phyloP scores from a whole-genome alignment of 257 asterid species.

The Plectranthus barbatus region DNA sequence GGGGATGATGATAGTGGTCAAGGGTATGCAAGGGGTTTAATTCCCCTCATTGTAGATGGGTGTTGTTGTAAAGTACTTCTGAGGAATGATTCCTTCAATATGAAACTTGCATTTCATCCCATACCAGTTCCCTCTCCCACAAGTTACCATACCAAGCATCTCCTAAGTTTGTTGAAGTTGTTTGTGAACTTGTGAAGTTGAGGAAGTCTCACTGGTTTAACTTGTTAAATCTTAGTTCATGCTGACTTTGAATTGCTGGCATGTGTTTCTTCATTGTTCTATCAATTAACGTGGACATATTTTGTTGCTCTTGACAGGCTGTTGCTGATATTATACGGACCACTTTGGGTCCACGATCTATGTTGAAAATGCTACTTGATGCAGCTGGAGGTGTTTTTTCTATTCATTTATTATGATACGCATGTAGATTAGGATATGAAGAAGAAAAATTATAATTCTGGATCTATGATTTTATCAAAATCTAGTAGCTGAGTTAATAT shows the following conservation, averaged over 20 bases:
- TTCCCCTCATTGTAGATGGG: too few species aligned
- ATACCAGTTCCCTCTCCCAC: not conserved
- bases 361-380: conserved; percentile 93
- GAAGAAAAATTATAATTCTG: not conserved
- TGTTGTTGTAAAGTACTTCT: too few species aligned
- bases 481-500: conserved; percentile 1
- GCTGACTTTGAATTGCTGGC: not conserved
- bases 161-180: not conserved
- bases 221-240: not conserved
- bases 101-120: not conserved
- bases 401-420: conserved; percentile 1
- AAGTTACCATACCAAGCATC: not conserved
- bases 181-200: not conserved
- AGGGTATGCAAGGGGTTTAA: too few species aligned
- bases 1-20: too few species aligned
- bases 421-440: not conserved
- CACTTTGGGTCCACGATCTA: conserved; percentile 87
- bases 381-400: conserved; percentile 57
- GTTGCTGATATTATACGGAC: conserved; percentile 94
- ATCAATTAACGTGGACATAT: not conserved
- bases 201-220: not conserved
- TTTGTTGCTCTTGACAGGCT: conserved; percentile 41
- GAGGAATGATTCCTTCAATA: too few species aligned
- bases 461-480: not conserved
- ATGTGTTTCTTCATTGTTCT: not conserved